Evolutionary conservation across 2,329 filamentous ascomycete species (phyloP).

Genomic region (Paramyrothecium sp.): DNA sequence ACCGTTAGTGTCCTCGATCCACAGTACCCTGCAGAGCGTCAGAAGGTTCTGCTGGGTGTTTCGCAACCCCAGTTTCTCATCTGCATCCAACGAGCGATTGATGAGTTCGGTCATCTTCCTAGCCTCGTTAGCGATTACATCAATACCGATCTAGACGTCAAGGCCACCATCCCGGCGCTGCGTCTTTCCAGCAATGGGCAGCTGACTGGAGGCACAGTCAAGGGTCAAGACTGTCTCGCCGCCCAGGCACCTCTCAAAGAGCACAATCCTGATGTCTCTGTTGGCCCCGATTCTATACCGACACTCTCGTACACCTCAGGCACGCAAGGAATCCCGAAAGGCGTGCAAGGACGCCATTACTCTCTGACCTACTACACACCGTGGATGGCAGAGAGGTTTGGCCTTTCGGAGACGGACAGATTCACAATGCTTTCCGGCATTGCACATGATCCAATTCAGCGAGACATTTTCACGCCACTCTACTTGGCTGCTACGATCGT

Average conservation of each 20-base stretch:
- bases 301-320: conserved; percentile 75
- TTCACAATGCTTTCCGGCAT: conserved; percentile 88
- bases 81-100: conserved; percentile 67
- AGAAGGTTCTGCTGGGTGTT: conserved; percentile 68
- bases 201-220: conserved; percentile 63
- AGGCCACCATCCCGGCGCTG: conserved; percentile 61
- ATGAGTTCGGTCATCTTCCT: conserved; percentile 47
- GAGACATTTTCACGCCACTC: conserved; percentile 86
- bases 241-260: neutral
- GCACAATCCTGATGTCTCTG: conserved; percentile 61
- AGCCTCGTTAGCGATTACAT: conserved; percentile 5
- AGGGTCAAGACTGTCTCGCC: conserved; percentile 62
- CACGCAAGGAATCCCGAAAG: conserved; percentile 76
- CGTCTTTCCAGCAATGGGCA: conserved; percentile 73
- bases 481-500: conserved; percentile 81
- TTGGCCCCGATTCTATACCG: conserved; percentile 81
- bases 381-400: conserved; percentile 89
- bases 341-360: conserved; percentile 85
- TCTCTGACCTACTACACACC: conserved; percentile 82
- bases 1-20: conserved; percentile 73
- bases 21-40: conserved; percentile 37
- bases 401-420: conserved; percentile 66
- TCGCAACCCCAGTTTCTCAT: conserved; percentile 70
- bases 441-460: conserved; percentile 68
- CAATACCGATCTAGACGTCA: conserved; percentile 7